Evolutionary conservation across 768 basidiomycete species (phyloP).

Genomic region (Tephrocybe sp.): DNA sequence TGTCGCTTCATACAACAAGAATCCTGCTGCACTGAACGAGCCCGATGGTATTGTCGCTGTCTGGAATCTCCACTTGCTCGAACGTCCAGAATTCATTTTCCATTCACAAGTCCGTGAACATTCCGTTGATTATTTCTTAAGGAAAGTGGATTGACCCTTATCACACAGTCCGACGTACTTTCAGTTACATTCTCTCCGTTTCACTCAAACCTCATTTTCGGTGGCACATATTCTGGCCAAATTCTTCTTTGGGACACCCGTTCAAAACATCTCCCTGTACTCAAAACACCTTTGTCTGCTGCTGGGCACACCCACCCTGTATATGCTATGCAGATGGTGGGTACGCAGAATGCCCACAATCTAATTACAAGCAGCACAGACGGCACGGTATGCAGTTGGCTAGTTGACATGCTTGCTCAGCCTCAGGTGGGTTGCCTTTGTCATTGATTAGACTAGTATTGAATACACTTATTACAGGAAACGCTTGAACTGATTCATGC

Average conservation of each 20-base stretch:
- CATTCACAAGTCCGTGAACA: conserved; percentile 83
- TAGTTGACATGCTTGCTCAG: conserved; percentile 97
- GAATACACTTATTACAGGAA: too few relatives aligned
- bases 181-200: conserved; percentile 97
- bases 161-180: conserved; percentile 86
- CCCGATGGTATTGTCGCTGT: conserved; percentile 97
- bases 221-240: conserved; percentile 99
- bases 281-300: conserved; percentile 95
- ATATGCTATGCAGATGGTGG: conserved; percentile 98
- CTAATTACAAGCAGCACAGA: conserved; percentile 96
- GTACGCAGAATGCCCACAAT: conserved; percentile 98
- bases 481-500: conserved; percentile 86
- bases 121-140: conserved; percentile 4
- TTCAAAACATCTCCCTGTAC: conserved; percentile 91
- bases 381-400: conserved; percentile 96
- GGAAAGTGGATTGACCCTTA: conserved; percentile 12
- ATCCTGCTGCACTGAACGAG: conserved; percentile 88
- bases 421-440: conserved; percentile 66
- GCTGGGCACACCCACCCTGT: conserved; percentile 98
- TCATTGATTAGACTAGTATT: too few relatives aligned
- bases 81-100: conserved; percentile 96
- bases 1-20: conserved; percentile 97
- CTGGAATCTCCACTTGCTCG: conserved; percentile 95
- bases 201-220: conserved; percentile 95
- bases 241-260: conserved; percentile 98